Evolutionary conservation across 179 eudicot genomes (phyloP).

Genomic region (Heliamphora pulchella): DNA sequence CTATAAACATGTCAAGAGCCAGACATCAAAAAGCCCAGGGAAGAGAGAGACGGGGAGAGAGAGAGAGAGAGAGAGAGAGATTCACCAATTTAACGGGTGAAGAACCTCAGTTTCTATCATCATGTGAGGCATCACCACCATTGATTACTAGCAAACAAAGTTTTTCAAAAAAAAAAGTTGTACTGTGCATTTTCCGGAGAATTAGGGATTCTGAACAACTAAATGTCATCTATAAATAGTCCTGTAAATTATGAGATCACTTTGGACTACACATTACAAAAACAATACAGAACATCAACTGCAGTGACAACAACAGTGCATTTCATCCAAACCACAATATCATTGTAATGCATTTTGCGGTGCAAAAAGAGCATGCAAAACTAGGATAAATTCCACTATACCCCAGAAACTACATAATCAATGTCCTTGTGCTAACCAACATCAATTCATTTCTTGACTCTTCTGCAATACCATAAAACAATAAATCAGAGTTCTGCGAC

Average conservation of each 20-base stretch:
- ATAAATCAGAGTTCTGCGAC: neutral
- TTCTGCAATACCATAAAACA: neutral
- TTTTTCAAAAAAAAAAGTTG: neutral
- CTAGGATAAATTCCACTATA: neutral
- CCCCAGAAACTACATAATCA: neutral
- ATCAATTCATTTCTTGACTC: neutral
- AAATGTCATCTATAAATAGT: neutral
- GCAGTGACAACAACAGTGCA: neutral
- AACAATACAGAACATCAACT: neutral
- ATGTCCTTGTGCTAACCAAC: neutral
- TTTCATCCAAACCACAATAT: neutral
- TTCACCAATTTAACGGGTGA: neutral
- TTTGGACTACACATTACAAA: neutral
- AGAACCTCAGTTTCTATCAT: neutral
- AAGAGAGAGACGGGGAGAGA: neutral
- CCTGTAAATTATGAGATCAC: neutral
- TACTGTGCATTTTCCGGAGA: neutral
- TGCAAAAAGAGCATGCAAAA: neutral
- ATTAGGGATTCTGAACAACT: neutral
- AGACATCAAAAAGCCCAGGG: neutral
- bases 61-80: too few species aligned
- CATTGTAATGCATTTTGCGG: neutral
- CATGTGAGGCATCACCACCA: neutral
- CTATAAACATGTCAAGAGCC: neutral
- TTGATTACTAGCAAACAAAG: neutral